phyloP scores from a whole-genome alignment of 306 rosid species.

The Casuarina equisetifolia region DNA sequence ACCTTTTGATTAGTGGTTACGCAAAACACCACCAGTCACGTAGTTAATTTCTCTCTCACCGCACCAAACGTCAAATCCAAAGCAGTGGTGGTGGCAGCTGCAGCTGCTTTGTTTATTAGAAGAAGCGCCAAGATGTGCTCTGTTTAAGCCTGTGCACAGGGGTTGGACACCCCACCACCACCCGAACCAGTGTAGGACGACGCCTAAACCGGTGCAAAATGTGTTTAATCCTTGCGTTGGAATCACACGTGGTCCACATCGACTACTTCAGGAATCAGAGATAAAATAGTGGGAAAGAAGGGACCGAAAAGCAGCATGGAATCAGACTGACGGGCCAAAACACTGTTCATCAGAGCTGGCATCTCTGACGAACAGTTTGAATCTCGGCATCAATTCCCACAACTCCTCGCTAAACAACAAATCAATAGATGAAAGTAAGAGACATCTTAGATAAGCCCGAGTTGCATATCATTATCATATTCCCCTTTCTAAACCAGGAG shows the following conservation, averaged over 20 bases:
- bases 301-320: constrained; percentile 24
- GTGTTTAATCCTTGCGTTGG: neutral
- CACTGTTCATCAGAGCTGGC: constrained; percentile 54
- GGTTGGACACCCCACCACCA: neutral
- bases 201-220: neutral
- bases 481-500: too few relatives aligned
- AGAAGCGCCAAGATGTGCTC: neutral
- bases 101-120: neutral
- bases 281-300: neutral
- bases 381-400: constrained; percentile 78
- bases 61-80: neutral
- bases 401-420: constrained; percentile 36
- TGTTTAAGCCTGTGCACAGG: neutral
- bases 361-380: constrained; percentile 49
- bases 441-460: constrained; percentile 44
- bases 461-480: too few relatives aligned
- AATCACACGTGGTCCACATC: constrained; percentile 27
- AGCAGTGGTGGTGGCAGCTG: neutral
- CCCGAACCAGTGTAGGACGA: too few relatives aligned
- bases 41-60: neutral
- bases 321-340: constrained; percentile 57
- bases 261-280: neutral
- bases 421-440: constrained; percentile 11
- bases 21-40: too few relatives aligned
- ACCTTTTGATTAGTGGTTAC: too few relatives aligned